Evolutionary conservation across 1,284 basidiomycete species (phyloP), one percentile per base, ranked within the genome.

Genomic region (Microbotryomycetes sp.): DNA sequence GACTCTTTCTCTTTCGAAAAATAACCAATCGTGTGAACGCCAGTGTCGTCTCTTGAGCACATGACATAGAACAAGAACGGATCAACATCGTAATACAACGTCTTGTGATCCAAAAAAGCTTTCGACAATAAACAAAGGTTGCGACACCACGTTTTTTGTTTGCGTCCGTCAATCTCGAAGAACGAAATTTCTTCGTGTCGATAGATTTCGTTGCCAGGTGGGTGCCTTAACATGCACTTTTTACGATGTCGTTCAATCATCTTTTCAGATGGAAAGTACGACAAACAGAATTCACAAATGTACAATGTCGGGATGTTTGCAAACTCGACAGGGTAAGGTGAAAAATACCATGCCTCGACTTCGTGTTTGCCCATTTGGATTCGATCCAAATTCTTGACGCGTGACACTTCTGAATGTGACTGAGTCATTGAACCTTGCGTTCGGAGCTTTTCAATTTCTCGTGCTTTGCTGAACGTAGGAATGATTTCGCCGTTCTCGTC

Each of bases 1-100:
- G 86, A 96, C 76, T 98, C 96, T 76, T 99, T 99, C 78, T 99
- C 96, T 74, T 98, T 98, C 32, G 92, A 97, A 76, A 99, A 99
- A 79, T 97, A 99, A 46, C 94, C 94, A 67, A 99, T 89, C 68
- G 97, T 79, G 75, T 98, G 96, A 74, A 89, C 92, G 22, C 96
- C 96, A 25, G 82, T 80, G 30, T 89, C 86, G 79, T 98, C 94
- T 65, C 92, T 85, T 73, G 87, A 85, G 58, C 86, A 73, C 92
- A 98, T 94, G 76, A 94, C 87, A 81, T 98, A 99, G 81, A 93
- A 99, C 81, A 99, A 83, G 80, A 99, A 99, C 4, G 96, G 96
- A 64, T 97, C 97, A 70, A 98, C 96, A 78, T 99, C 96, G 79
- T 97, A 99, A 80, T 98, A 98, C 69, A 99, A 81, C 29, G 96